phyloP scores from a whole-genome alignment of 2,329 filamentous ascomycete genomes.

The Escovopsis sp. region DNA sequence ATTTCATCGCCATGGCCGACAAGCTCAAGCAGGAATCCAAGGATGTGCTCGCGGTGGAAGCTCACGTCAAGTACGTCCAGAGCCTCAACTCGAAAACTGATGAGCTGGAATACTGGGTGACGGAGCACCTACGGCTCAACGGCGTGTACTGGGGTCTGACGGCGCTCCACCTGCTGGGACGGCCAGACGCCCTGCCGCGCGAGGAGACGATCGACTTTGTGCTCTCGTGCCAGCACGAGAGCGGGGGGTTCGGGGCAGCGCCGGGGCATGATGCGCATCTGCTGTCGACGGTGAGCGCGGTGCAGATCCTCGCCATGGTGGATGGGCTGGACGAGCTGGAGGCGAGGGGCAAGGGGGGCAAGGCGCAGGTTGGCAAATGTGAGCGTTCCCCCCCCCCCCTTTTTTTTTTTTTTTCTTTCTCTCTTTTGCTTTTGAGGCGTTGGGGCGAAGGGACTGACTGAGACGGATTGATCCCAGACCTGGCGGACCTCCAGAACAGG shows the following conservation, averaged over 20 bases:
- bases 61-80: constrained; percentile 85
- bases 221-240: constrained; percentile 82
- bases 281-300: constrained; percentile 86
- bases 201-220: constrained; percentile 79
- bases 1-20: constrained; percentile 15
- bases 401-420: too few relatives aligned
- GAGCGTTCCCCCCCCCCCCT: constrained; percentile 22
- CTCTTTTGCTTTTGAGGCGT: too few relatives aligned
- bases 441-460: too few relatives aligned
- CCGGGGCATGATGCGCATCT: constrained; percentile 93
- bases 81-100: constrained; percentile 83
- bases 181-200: constrained; percentile 67
- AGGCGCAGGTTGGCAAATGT: constrained; percentile 66
- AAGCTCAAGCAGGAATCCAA: constrained; percentile 14
- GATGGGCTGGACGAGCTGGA: constrained; percentile 79
- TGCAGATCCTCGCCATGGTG: constrained; percentile 80
- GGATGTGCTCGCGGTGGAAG: constrained; percentile 33
- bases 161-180: constrained; percentile 70
- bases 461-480: constrained; percentile 33
- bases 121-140: constrained; percentile 88
- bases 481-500: constrained; percentile 66
- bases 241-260: constrained; percentile 84
- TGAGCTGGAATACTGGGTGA: constrained; percentile 95
- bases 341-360: constrained; percentile 40
- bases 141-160: constrained; percentile 95